Conservation (phyloP, 139 green algal genomes). For the Coelastrella sp. region DNA sequence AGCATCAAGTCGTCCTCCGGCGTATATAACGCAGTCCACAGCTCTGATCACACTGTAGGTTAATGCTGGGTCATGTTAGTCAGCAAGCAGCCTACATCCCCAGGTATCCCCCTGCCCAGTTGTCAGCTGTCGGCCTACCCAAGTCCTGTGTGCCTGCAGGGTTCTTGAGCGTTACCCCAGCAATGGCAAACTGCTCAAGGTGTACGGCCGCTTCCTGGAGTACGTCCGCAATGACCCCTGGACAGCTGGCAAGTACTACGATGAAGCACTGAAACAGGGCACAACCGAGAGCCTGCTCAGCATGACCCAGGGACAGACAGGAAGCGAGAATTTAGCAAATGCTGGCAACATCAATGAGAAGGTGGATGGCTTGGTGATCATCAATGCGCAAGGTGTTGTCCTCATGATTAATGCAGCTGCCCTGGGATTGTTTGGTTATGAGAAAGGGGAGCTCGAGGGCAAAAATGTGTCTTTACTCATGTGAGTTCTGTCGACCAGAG, state of each 20-base stretch:
- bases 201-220: conserved; percentile 62
- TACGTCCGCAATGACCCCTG: conserved; percentile 59
- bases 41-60: no score
- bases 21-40: no score
- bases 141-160: neutral
- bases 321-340: neutral
- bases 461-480: conserved; percentile 60
- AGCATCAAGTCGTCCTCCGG: no score
- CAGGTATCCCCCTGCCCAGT: no score
- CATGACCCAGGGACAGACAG: neutral
- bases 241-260: conserved; percentile 41
- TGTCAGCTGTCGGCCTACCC: no score
- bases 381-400: conserved; percentile 45
- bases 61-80: no score
- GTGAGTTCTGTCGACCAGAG: neutral
- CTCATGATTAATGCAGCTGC: conserved; percentile 31
- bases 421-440: conserved; percentile 20
- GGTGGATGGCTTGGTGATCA: conserved; percentile 53
- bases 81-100: no score
- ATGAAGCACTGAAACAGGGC: conserved; percentile 27
- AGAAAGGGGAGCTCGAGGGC: conserved; percentile 64
- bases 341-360: conserved; percentile 29
- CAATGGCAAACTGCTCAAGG: conserved; percentile 49
- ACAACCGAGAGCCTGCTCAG: conserved; percentile 36
- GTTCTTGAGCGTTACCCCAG: conserved; percentile 51